These are phyloP conservation scores for Escallonia herrerae DNA, from an alignment of 129 eudicot genomes.

Conservation along the genomic window DNA sequence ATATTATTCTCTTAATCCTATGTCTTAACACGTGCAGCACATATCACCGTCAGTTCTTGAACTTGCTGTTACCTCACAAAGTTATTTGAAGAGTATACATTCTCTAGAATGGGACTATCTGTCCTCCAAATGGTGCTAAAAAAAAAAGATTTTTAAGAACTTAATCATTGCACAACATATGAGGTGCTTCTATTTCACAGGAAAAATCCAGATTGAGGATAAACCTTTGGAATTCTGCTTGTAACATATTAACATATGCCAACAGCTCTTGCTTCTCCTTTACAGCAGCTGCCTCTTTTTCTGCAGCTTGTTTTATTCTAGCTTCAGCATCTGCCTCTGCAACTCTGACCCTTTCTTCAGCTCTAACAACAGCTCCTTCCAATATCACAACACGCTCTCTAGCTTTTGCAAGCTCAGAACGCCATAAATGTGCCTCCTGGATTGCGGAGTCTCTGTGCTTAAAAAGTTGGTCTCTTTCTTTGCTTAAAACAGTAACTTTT, in stretches of 20 bases:
- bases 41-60: too few species aligned
- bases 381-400: slow-evolving; percentile 80
- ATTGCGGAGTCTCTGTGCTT: slow-evolving; percentile 61
- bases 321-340: slow-evolving; percentile 68
- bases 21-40: too few species aligned
- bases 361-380: slow-evolving; percentile 91
- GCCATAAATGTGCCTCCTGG: slow-evolving; percentile 96
- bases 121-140: too few species aligned
- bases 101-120: too few species aligned
- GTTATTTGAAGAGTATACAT: too few species aligned
- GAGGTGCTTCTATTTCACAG: too few species aligned
- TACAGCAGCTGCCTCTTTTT: slow-evolving; percentile 56
- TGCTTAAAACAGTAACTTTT: slow-evolving; percentile 42
- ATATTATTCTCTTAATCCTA: too few species aligned
- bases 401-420: slow-evolving; percentile 94
- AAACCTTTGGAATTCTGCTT: slow-evolving; percentile 73
- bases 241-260: slow-evolving; percentile 66
- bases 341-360: slow-evolving; percentile 88
- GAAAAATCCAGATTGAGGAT: not conserved
- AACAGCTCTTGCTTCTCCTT: slow-evolving; percentile 86
- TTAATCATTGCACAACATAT: too few species aligned
- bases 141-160: too few species aligned
- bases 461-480: slow-evolving; percentile 69
- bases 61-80: too few species aligned
- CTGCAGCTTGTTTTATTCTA: slow-evolving; percentile 67